These are phyloP conservation scores for Scutellaria minor DNA, from an alignment of 257 asterid genomes.

Conservation along the genomic window DNA sequence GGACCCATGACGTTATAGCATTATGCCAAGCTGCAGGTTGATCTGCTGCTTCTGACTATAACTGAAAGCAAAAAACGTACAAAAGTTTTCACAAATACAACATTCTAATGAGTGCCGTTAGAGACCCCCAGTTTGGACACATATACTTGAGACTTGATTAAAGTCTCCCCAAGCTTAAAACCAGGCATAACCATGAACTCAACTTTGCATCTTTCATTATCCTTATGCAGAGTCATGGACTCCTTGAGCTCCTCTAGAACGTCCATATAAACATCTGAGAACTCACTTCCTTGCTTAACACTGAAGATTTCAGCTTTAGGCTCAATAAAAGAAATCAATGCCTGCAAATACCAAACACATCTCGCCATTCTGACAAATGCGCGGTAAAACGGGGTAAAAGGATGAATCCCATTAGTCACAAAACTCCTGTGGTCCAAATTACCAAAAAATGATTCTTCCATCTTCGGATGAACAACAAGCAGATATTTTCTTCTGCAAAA, in stretches of 20 bases:
- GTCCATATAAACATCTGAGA: constrained; percentile 70
- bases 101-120: constrained; percentile 34
- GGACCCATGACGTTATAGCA: constrained; percentile 1
- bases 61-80: constrained; percentile 15
- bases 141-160: constrained; percentile 74
- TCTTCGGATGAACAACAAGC: constrained; percentile 63
- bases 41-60: constrained; percentile 38
- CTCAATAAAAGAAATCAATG: constrained; percentile 47
- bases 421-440: constrained; percentile 72
- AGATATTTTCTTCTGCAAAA: constrained; percentile 75
- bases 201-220: constrained; percentile 53
- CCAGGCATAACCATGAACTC: constrained; percentile 90
- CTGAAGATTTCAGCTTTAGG: constrained; percentile 57
- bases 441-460: constrained; percentile 80
- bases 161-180: constrained; percentile 54
- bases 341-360: constrained; percentile 78
- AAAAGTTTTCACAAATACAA: constrained; percentile 23
- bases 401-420: constrained; percentile 67
- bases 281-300: constrained; percentile 63
- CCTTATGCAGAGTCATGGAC: constrained; percentile 41
- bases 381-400: constrained; percentile 66
- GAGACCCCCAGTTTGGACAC: constrained; percentile 45
- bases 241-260: constrained; percentile 59
- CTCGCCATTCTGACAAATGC: constrained; percentile 83
- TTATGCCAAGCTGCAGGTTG: constrained; percentile 30